A percentile compares a stretch with the other conserved stretches of the same genome.
These are phyloP conservation scores for Fusarium hainanense DNA, from an alignment of 2,329 filamentous ascomycete genomes.

Conservation along the genomic window DNA sequence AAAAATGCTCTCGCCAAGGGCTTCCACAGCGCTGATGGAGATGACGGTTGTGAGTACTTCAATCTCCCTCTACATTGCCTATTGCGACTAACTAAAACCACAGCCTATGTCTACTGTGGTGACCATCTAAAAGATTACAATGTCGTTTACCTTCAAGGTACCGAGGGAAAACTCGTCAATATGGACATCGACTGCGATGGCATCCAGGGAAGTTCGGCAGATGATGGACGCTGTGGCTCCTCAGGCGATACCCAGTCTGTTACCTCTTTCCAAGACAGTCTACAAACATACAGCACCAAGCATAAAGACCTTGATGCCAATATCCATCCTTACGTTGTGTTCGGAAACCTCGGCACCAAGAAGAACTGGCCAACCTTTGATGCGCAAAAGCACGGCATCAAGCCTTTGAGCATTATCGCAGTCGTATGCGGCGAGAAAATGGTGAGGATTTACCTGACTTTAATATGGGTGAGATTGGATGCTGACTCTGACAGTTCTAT, in stretches of 20 bases:
- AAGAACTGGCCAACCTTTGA: constrained; percentile 53
- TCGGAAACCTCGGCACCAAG: constrained; percentile 59
- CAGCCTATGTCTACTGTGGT: constrained; percentile 59
- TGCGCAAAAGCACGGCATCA: constrained; percentile 55
- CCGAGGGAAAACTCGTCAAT: constrained; percentile 57
- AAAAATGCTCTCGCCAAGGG: constrained; percentile 52
- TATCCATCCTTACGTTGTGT: constrained; percentile 64
- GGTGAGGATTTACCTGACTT: constrained; percentile 40
- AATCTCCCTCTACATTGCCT: too few relatives aligned
- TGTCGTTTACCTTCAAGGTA: constrained; percentile 62
- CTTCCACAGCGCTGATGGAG: constrained; percentile 54
- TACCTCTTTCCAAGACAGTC: constrained; percentile 59
- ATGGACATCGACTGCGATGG: constrained; percentile 72
- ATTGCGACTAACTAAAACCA: not conserved
- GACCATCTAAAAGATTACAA: constrained; percentile 55
- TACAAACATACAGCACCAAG: constrained; percentile 53
- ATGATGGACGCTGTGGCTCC: constrained; percentile 58
- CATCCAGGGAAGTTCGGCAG: constrained; percentile 53
- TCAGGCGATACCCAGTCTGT: constrained; percentile 58
- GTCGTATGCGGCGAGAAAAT: constrained; percentile 64
- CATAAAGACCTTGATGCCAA: constrained; percentile 61
- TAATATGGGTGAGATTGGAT: not conserved
- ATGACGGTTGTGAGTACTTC: constrained; percentile 49
- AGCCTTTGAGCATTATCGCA: constrained; percentile 65
- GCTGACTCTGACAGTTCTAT: constrained; percentile 57